Conservation (phyloP, 23 red algal species). For the Pyropia haitanensis region DNA sequence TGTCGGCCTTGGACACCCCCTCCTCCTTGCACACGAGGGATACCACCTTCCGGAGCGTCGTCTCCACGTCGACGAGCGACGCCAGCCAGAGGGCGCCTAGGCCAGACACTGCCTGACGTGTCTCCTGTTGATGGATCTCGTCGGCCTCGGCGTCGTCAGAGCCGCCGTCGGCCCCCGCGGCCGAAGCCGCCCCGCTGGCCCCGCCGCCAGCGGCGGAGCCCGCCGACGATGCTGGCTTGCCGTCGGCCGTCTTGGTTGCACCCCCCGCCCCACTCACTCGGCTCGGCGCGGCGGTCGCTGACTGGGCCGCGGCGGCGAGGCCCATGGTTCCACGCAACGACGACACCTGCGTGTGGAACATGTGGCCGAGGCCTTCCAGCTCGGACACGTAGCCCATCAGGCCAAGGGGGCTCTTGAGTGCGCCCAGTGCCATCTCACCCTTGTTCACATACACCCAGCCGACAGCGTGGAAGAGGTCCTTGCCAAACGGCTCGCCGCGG, state of each 20-base stretch:
- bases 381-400: constrained; percentile 10
- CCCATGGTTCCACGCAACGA: constrained; percentile 18
- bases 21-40: constrained; percentile 26
- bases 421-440: background rate
- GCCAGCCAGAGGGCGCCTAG: constrained; percentile 45
- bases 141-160: constrained; percentile 9
- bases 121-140: constrained; percentile 30
- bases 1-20: background rate
- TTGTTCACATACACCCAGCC: constrained; percentile 53
- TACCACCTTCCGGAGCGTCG: constrained; percentile 30
- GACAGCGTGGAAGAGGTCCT: constrained; percentile 21
- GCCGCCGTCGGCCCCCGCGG: constrained; percentile 19
- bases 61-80: constrained; percentile 49
- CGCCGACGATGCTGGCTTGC: no score
- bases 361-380: constrained; percentile 40
- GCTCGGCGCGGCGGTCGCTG: no score
- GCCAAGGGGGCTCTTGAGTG: constrained; percentile 14
- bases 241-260: no score
- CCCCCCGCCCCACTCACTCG: no score
- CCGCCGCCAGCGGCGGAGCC: no score
- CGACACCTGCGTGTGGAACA: constrained; percentile 32
- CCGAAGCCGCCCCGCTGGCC: background rate
- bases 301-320: no score
- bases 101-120: constrained; percentile 23
- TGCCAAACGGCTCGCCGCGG: constrained; percentile 46